Conservation (phyloP, 179 eudicot genomes). For the Amaranthus tricolor region DNA sequence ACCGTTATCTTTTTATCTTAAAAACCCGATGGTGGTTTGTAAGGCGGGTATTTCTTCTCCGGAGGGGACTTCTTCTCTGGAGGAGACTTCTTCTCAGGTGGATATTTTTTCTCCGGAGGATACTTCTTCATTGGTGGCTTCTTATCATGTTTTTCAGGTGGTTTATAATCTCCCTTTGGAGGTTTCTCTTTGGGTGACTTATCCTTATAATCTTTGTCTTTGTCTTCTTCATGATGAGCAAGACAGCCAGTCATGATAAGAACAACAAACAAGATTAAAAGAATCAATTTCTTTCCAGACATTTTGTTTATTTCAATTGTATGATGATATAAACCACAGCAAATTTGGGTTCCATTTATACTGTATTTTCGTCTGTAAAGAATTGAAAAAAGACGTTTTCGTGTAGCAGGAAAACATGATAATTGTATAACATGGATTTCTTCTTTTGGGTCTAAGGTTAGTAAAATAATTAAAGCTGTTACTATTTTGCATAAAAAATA, state of each 20-base stretch:
- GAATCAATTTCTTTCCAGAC: constrained; percentile 9
- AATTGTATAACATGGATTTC: neutral
- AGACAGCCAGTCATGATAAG: constrained; percentile 7
- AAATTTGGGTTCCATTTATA: neutral
- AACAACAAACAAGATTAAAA: constrained; percentile 11
- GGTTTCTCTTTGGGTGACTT: neutral
- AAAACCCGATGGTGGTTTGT: constrained; percentile 5
- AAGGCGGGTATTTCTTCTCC: neutral
- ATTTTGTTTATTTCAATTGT: constrained; percentile 3
- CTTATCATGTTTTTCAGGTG: constrained; percentile 11
- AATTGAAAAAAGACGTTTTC: constrained; percentile 12
- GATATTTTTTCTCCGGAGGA: constrained; percentile 2
- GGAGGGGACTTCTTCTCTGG: constrained; percentile 10
- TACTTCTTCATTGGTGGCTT: constrained; percentile 10
- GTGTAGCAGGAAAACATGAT: constrained; percentile 15
- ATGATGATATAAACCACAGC: constrained; percentile 12
- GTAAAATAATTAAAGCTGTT: constrained; percentile 1
- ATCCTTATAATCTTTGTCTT: constrained; percentile 1
- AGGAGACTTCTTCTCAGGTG: constrained; percentile 2
- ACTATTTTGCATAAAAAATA: neutral
- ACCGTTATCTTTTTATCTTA: neutral
- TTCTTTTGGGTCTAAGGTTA: constrained; percentile 7
- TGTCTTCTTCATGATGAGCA: constrained; percentile 6
- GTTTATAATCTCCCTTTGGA: neutral
- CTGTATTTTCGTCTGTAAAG: constrained; percentile 2